Base-by-base conservation (phyloP, 2,329 filamentous ascomycete genomes). In the Alternaria angustiovoidea region DNA sequence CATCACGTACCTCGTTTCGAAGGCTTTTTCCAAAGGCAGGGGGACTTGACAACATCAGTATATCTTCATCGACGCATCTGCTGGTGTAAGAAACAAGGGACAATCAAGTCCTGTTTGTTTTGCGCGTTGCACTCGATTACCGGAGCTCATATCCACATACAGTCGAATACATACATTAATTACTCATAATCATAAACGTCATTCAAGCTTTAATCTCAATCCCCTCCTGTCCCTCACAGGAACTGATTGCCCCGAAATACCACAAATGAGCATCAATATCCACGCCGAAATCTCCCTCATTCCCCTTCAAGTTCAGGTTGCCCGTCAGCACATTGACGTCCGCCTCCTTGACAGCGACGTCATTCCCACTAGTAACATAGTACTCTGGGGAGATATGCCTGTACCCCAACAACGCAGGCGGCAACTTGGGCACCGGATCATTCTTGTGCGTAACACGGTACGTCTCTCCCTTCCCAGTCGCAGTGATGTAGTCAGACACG, bases 361-460 rank as follows among this genome's bases (percentile, higher is more conserved):
- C 49, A 32, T 75, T 77, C 0, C 60, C 72, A 2, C 53, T 72
- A 0, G 65, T 67, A 47, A 80, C 69, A 48, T 76, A 92, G 78
- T 88, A 91, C 81, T 93, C 91, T 1, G 90, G 89, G 16, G 82
- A 86, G n/a, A 87, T 85, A 75, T 92, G 90, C 39, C 84, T 80
- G 80, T 88, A 93, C 34, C 85, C 85, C 52, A 89, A 75, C 46
- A 85, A 53, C 58, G 71, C 87, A 77, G 88, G 86, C 1, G 90
- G 90, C 38, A 93, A 81, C 43, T 87, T 85, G 0, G 91, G 88
- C 2, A 93, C 86, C 0, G 89, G 87, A 74, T 93, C 91, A 67
- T 85, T 80, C 42, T 77, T 78, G 77, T 93, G 89, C 1, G 90
- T 92, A 52, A 91, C 81, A 63, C 90, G 87, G 79, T 83, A 89